phyloP scores from a whole-genome alignment of 768 basidiomycete genomes.

The Hemileccinum impolitum region DNA sequence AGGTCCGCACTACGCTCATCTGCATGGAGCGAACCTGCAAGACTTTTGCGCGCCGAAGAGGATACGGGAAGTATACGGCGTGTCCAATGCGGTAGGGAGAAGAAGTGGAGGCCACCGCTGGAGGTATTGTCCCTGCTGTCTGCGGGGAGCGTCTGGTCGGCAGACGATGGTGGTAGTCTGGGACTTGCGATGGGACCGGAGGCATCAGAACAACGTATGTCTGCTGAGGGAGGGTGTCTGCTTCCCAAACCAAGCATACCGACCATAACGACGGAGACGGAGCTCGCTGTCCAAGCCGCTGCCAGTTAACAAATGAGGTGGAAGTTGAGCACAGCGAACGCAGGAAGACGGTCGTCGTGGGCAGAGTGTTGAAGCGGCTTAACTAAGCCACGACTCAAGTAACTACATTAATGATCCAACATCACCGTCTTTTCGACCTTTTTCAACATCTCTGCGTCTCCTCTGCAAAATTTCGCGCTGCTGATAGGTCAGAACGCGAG shows the following conservation, averaged over 20 bases:
- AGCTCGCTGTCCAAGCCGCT: background rate
- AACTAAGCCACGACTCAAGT: slow-evolving; percentile 2
- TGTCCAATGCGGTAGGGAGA: slow-evolving; percentile 64
- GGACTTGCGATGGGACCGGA: slow-evolving; percentile 30
- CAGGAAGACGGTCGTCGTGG: slow-evolving; percentile 10
- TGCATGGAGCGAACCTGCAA: slow-evolving; percentile 17
- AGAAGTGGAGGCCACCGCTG: slow-evolving; percentile 44
- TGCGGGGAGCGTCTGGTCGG: slow-evolving; percentile 44
- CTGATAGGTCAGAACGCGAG: slow-evolving; percentile 9
- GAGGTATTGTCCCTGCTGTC: slow-evolving; percentile 39
- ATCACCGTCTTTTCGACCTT: slow-evolving; percentile 33
- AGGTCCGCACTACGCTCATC: slow-evolving; percentile 25
- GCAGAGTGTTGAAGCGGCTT: slow-evolving; percentile 7
- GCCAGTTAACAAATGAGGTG: background rate
- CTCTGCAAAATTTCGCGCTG: slow-evolving; percentile 62
- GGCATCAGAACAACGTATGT: slow-evolving; percentile 23
- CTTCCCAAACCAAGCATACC: slow-evolving; percentile 35
- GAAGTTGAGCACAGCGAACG: slow-evolving; percentile 5
- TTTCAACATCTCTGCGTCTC: slow-evolving; percentile 50
- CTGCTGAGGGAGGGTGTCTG: slow-evolving; percentile 32
- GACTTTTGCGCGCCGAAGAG: slow-evolving; percentile 30
- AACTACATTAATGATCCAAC: too few relatives aligned
- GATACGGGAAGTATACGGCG: slow-evolving; percentile 42
- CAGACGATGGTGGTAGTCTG: slow-evolving; percentile 37
- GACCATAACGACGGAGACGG: slow-evolving; percentile 30